phyloP scores from a whole-genome alignment of 2,329 filamentous ascomycete species.

The Leptographium galeiforme region DNA sequence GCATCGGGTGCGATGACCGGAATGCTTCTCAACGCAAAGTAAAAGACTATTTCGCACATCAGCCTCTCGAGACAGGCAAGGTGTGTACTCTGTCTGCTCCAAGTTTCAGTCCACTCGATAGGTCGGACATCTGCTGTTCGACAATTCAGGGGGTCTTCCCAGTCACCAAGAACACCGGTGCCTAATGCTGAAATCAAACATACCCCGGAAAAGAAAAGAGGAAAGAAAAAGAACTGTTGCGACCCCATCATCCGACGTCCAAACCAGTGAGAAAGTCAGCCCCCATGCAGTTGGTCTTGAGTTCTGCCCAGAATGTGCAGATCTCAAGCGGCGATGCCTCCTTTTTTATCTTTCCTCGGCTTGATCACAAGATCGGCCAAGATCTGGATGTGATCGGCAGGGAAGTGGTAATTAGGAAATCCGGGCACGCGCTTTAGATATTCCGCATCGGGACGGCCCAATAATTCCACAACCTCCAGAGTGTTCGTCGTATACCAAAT shows the following conservation, averaged over 20 bases:
- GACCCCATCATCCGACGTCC: neutral
- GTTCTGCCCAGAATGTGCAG: neutral
- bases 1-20: neutral
- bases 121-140: neutral
- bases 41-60: neutral
- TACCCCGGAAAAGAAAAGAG: slow-evolving; percentile 1
- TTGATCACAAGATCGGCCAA: slow-evolving; percentile 86
- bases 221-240: neutral
- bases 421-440: slow-evolving; percentile 80
- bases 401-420: slow-evolving; percentile 90
- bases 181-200: slow-evolving; percentile 4
- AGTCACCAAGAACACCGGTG: slow-evolving; percentile 4
- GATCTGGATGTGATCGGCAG: slow-evolving; percentile 81
- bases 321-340: slow-evolving; percentile 2
- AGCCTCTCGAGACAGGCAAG: too few relatives aligned
- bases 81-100: neutral
- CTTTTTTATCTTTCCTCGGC: slow-evolving; percentile 67
- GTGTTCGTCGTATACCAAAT: slow-evolving; percentile 95
- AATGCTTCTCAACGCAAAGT: neutral
- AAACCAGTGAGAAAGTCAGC: neutral
- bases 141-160: neutral
- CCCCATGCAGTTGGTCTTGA: neutral
- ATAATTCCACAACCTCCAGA: slow-evolving; percentile 67
- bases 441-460: slow-evolving; percentile 74
- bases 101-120: neutral